A percentile compares a stretch with the other conserved stretches of the same genome.
These are phyloP conservation scores for Harrya chromipes DNA, from an alignment of 768 basidiomycete species.

Conservation along the genomic window DNA sequence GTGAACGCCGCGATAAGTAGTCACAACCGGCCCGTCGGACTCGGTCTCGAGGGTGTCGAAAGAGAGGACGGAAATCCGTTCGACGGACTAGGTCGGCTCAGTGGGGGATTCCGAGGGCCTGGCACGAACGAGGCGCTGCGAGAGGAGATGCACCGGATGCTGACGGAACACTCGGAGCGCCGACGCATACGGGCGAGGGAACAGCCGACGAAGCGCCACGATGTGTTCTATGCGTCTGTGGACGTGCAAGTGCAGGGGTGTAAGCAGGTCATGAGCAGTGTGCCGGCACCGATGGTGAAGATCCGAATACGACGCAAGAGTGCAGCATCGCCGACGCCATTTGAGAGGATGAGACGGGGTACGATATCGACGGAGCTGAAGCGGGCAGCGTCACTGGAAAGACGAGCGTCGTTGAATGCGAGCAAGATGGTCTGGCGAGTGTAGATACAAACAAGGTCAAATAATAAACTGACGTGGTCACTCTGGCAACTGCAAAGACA, in stretches of 20 bases:
- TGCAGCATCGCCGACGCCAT: slow-evolving; percentile 23
- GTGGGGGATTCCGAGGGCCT: slow-evolving; percentile 22
- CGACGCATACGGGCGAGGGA: slow-evolving; percentile 16
- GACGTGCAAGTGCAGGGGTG: not conserved
- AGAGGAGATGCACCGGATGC: slow-evolving; percentile 20
- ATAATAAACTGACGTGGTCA: slow-evolving; percentile 7
- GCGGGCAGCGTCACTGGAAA: slow-evolving; percentile 24
- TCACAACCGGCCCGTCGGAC: slow-evolving; percentile 13
- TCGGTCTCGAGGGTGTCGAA: slow-evolving; percentile 28
- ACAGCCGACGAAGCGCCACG: slow-evolving; percentile 21
- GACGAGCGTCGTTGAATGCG: slow-evolving; percentile 19
- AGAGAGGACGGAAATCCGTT: slow-evolving; percentile 23
- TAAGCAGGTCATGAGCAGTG: not conserved
- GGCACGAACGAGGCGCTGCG: slow-evolving; percentile 13
- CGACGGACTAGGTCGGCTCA: slow-evolving; percentile 28
- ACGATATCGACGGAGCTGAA: slow-evolving; percentile 33
- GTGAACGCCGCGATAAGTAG: not conserved
- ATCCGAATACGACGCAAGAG: slow-evolving; percentile 15
- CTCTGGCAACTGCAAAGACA: slow-evolving; percentile 12
- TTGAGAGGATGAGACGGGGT: slow-evolving; percentile 11
- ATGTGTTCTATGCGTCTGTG: slow-evolving; percentile 28
- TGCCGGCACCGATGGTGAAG: slow-evolving; percentile 5
- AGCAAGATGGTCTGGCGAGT: slow-evolving; percentile 17
- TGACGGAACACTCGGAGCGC: slow-evolving; percentile 15
- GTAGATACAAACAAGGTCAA: slow-evolving; percentile 20